Percentiles rank a stretch among this genome's conserved stretches.
phyloP scores from a whole-genome alignment of 2,329 filamentous ascomycete genomes.

The Cercospora sp. region DNA sequence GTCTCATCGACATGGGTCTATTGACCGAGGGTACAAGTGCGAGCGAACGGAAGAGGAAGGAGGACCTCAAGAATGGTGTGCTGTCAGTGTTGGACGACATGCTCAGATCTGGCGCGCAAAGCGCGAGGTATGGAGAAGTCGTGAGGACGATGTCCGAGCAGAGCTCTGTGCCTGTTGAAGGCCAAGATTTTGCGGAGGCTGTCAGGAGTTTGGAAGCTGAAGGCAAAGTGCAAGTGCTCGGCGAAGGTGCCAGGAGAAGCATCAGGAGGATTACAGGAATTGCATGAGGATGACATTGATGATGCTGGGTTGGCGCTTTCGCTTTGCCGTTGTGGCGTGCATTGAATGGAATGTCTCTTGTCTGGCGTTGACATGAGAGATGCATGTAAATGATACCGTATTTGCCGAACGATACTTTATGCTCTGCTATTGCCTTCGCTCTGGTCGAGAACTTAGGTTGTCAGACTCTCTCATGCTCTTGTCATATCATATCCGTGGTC shows the following conservation, averaged over 20 bases:
- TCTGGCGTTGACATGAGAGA: background rate
- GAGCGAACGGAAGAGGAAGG: slow-evolving; percentile 77
- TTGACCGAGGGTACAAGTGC: slow-evolving; percentile 92
- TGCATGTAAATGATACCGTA: slow-evolving; percentile 14
- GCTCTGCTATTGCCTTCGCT: background rate
- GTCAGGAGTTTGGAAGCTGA: slow-evolving; percentile 80
- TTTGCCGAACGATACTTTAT: background rate
- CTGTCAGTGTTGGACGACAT: slow-evolving; percentile 77
- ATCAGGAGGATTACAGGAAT: slow-evolving; percentile 72
- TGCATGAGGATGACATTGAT: slow-evolving; percentile 31
- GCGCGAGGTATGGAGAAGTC: slow-evolving; percentile 77
- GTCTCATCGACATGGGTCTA: slow-evolving; percentile 94
- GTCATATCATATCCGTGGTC: background rate
- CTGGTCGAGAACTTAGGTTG: background rate
- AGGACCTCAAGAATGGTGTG: slow-evolving; percentile 80
- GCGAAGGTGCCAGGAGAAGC: slow-evolving; percentile 79
- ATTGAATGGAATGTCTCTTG: background rate
- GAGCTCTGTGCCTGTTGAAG: slow-evolving; percentile 68
- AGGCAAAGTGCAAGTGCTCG: slow-evolving; percentile 74
- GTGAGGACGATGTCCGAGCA: slow-evolving; percentile 70
- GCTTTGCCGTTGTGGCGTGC: background rate
- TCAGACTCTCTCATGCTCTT: background rate
- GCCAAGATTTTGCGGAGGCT: slow-evolving; percentile 77
- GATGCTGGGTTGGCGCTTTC: background rate
- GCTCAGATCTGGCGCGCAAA: slow-evolving; percentile 60